Evolutionary conservation across 179 eudicot genomes (phyloP).

Genomic region (Gypsophila paniculata): DNA sequence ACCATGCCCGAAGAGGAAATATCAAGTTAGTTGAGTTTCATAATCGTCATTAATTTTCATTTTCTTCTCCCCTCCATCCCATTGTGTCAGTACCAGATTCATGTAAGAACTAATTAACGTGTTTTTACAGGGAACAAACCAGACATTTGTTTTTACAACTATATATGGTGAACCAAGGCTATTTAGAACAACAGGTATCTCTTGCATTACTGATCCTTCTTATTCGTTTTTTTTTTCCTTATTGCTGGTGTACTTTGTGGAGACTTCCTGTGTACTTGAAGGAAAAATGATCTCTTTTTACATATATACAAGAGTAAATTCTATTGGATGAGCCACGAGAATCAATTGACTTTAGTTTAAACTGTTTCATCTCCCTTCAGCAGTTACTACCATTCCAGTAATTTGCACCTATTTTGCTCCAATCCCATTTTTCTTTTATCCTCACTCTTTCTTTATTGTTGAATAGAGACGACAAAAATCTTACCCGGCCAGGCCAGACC

Average conservation of each 20-base stretch:
- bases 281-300: not conserved
- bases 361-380: no score
- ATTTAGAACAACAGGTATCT: slow-evolving; percentile 81
- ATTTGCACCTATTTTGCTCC: no score
- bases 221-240: not conserved
- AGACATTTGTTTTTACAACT: slow-evolving; percentile 84
- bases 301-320: no score
- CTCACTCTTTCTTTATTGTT: no score
- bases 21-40: slow-evolving; percentile 59
- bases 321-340: no score
- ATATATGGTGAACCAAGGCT: slow-evolving; percentile 81
- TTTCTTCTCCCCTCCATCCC: not conserved
- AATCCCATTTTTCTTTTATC: no score
- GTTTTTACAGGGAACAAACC: slow-evolving; percentile 73
- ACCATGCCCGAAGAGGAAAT: slow-evolving; percentile 78
- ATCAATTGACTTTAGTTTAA: no score
- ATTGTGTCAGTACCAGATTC: slow-evolving; percentile 1
- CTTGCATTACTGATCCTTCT: not conserved
- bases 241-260: slow-evolving; percentile 4
- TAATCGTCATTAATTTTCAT: not conserved
- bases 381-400: no score
- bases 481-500: no score
- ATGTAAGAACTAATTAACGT: slow-evolving; percentile 17
- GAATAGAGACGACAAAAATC: no score
- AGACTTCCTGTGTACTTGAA: not conserved